These are phyloP conservation scores for Coleophoma eucalyptorum DNA, from an alignment of 2,329 filamentous ascomycete genomes.

Conservation along the genomic window DNA sequence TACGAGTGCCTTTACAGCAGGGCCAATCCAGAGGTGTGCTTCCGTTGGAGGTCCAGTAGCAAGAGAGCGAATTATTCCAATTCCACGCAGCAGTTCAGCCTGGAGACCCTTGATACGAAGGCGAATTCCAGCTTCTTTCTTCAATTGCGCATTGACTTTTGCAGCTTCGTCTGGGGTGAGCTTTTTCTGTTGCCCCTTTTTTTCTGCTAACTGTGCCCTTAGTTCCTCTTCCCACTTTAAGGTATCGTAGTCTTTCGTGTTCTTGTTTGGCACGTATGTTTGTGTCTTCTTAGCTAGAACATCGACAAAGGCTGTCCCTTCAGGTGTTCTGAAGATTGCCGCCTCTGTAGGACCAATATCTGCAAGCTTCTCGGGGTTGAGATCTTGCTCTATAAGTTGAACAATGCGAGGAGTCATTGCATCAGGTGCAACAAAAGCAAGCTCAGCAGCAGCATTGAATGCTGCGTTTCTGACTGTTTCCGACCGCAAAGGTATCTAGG, in stretches of 20 bases:
- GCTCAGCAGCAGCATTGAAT: constrained; percentile 80
- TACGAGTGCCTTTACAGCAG: constrained; percentile 71
- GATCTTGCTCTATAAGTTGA: constrained; percentile 67
- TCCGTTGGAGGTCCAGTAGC: constrained; percentile 87
- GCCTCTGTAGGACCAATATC: constrained; percentile 82
- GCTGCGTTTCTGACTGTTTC: constrained; percentile 62
- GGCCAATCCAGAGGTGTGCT: constrained; percentile 81
- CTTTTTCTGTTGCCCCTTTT: constrained; percentile 89
- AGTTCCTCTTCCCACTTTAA: constrained; percentile 97
- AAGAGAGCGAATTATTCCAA: constrained; percentile 80
- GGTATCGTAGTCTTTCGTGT: constrained; percentile 90
- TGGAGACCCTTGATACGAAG: constrained; percentile 66
- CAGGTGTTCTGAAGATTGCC: constrained; percentile 86
- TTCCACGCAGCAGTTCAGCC: constrained; percentile 71
- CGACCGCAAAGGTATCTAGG: constrained; percentile 26
- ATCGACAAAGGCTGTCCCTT: constrained; percentile 85
- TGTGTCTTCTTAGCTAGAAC: constrained; percentile 80
- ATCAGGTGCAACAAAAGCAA: constrained; percentile 90
- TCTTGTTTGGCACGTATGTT: constrained; percentile 73
- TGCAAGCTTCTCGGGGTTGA: constrained; percentile 66
- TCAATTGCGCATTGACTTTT: constrained; percentile 87
- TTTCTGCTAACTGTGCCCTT: constrained; percentile 79
- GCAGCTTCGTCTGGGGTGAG: constrained; percentile 83
- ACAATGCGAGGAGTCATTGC: constrained; percentile 74
- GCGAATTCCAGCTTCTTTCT: constrained; percentile 80